Base-by-base conservation (phyloP, 129 eudicot species). In the carrot (Daucus carota) region DNA sequence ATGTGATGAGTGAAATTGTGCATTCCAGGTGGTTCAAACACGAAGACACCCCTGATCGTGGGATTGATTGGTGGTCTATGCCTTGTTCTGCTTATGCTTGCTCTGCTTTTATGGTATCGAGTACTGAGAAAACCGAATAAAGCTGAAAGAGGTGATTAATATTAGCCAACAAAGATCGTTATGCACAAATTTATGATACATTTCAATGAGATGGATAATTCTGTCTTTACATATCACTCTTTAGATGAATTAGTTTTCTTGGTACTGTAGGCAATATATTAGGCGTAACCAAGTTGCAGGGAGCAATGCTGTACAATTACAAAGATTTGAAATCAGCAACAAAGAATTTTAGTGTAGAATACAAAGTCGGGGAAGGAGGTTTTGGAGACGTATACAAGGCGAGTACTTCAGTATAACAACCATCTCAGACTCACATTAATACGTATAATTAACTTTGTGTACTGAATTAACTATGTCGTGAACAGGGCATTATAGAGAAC, bases 351-450 rank as follows among this genome's bases (percentile, higher is more conserved):
- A 81, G 85, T 28, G 75, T 77, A 15, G 82, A 78, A 62, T 74
- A 75, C 54, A 84, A 81, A 72, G 73, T 84, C 36, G 88, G 88
- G 22, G 85, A 77, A 78, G 88, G 88, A 67, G 78, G 88, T 54
- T 84, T 84, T 36, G 85, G 88, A 33, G 85, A 77, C 47, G 88
- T 84, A 16, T 84, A 70, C 73, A 70, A 70, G 73, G 73, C 15
- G 48, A 38, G n/a, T 18, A n/a, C n/a, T n/a, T 38, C 33, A 38
- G n/a, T 8, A 4, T 38, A 8, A 6, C 14, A 60, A n/a, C 4
- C 31, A 22, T 6, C 28, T 66, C 72, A 12, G 12, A 6, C 24
- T 66, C 22, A 7, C 12, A 6, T 36, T 4, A 40, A 22, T 20
- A 20, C 26, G 22, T 22, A 17, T 38, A 48, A 22, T 22, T 43